These are phyloP conservation scores for Rhizophora apiculata DNA, from an alignment of 345 rosid genomes.

Conservation along the genomic window DNA sequence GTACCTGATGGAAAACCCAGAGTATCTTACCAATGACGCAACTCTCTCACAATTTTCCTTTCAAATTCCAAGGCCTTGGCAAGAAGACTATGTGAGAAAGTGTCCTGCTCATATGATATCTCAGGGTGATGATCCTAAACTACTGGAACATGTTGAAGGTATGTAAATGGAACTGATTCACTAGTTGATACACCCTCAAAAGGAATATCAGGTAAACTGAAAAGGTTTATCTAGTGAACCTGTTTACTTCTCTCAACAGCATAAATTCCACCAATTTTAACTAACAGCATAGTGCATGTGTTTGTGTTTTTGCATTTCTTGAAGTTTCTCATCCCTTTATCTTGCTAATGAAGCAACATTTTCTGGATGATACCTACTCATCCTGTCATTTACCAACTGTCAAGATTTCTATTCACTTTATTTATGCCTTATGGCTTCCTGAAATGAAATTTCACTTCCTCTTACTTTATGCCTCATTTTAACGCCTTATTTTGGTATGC, in stretches of 20 bases:
- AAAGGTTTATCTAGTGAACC: background rate
- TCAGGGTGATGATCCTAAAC: conserved; percentile 30
- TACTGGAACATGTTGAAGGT: conserved; percentile 46
- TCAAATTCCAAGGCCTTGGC: conserved; percentile 71
- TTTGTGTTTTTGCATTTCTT: too few relatives aligned
- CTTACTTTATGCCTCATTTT: too few relatives aligned
- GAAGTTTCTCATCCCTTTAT: too few relatives aligned
- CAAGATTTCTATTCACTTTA: too few relatives aligned
- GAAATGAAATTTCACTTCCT: too few relatives aligned
- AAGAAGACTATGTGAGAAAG: conserved; percentile 61
- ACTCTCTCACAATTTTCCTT: conserved; percentile 64
- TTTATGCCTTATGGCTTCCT: too few relatives aligned
- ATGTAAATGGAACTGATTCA: conserved; percentile 8
- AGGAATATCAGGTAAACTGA: background rate
- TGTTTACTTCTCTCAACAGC: background rate
- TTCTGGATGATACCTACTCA: too few relatives aligned
- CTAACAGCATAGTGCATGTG: background rate
- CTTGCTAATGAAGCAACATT: too few relatives aligned
- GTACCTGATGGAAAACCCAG: conserved; percentile 57
- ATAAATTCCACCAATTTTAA: background rate
- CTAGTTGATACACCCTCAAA: background rate
- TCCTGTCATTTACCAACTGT: too few relatives aligned
- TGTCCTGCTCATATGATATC: conserved; percentile 36
- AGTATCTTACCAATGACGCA: conserved; percentile 40
- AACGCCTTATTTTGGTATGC: too few relatives aligned